These are phyloP conservation scores for Colletotrichum lindemuthianum DNA, from an alignment of 2,329 filamentous ascomycete species.

Conservation along the genomic window DNA sequence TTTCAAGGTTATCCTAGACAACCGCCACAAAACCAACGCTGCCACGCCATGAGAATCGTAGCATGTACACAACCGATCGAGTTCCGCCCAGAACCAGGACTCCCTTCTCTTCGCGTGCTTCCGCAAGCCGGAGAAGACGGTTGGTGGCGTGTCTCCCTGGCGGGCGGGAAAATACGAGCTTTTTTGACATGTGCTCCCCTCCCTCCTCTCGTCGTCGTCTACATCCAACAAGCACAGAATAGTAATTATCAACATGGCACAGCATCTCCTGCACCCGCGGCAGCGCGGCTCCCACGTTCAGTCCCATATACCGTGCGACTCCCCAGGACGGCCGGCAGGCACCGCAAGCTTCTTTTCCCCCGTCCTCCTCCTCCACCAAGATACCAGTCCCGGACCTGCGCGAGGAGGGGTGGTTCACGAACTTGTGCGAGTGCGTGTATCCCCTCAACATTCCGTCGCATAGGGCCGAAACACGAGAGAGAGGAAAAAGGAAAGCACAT, in stretches of 20 bases:
- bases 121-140: too few relatives aligned
- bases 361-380: too few relatives aligned
- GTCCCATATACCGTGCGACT: conserved; percentile 10
- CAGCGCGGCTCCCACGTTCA: conserved; percentile 11
- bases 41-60: too few relatives aligned
- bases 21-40: too few relatives aligned
- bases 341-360: not conserved
- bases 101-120: too few relatives aligned
- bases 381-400: conserved; percentile 1
- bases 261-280: not conserved
- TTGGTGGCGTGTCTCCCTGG: too few relatives aligned
- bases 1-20: too few relatives aligned
- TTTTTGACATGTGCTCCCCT: too few relatives aligned
- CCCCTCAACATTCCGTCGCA: not conserved
- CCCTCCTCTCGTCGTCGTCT: too few relatives aligned
- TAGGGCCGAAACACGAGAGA: not conserved
- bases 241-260: not conserved
- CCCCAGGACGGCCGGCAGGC: conserved; percentile 11
- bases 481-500: not conserved
- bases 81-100: too few relatives aligned
- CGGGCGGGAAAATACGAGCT: too few relatives aligned
- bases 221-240: conserved; percentile 1
- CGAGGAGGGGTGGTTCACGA: not conserved
- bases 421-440: not conserved
- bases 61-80: too few relatives aligned